A percentile compares a stretch with the other conserved stretches of the same genome.
phyloP scores from a whole-genome alignment of 768 basidiomycete species.

The Russula sp. region DNA sequence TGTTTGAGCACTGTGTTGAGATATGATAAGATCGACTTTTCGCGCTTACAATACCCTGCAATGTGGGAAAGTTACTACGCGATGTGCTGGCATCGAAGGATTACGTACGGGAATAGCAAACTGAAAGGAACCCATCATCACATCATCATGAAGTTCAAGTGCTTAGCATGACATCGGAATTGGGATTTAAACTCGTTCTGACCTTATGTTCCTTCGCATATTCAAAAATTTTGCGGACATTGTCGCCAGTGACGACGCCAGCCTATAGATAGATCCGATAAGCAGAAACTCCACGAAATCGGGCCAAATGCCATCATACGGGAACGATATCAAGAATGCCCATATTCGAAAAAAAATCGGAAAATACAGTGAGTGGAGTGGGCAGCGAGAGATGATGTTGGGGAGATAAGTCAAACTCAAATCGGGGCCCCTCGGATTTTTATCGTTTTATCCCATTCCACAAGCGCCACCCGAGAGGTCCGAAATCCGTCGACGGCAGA shows the following conservation, averaged over 20 bases:
- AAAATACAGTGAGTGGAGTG: background rate
- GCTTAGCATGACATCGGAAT: constrained; percentile 2
- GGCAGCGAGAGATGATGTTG: constrained; percentile 4
- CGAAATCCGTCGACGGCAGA: constrained; percentile 11
- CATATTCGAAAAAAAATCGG: constrained; percentile 43
- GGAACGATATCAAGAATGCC: constrained; percentile 83
- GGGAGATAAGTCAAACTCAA: constrained; percentile 9
- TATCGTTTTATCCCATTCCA: constrained; percentile 1
- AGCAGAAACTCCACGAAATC: constrained; percentile 2
- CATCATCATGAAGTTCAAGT: constrained; percentile 15
- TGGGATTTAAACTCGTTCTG: constrained; percentile 33
- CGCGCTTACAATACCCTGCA: constrained; percentile 72
- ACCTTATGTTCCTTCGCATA: constrained; percentile 90
- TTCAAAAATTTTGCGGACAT: constrained; percentile 92
- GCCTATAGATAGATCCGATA: constrained; percentile 47
- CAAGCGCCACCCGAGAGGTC: constrained; percentile 25
- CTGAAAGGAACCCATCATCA: constrained; percentile 39
- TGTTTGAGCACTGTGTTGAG: constrained; percentile 5
- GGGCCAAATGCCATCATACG: constrained; percentile 43
- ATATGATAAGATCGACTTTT: constrained; percentile 24
- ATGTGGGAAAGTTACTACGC: constrained; percentile 21
- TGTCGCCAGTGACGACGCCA: constrained; percentile 93
- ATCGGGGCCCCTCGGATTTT: constrained; percentile 9
- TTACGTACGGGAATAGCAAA: constrained; percentile 81
- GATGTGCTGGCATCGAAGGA: background rate